phyloP scores from a whole-genome alignment of 768 basidiomycete genomes.

The Boletus rubescentipes region DNA sequence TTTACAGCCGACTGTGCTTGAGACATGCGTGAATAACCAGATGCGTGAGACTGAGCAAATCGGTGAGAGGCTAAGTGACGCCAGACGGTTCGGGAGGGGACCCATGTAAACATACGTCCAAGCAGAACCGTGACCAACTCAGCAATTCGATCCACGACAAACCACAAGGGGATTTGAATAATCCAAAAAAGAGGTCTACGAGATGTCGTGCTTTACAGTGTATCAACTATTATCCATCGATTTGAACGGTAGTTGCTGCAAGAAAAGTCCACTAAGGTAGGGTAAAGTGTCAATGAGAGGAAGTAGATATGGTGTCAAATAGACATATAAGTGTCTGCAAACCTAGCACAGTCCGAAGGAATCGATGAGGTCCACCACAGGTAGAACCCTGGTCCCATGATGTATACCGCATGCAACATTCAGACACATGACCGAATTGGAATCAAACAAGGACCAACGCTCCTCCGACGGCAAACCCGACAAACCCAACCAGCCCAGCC shows the following conservation, averaged over 20 bases:
- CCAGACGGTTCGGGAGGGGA: neutral
- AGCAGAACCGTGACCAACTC: neutral
- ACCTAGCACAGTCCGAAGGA: constrained; percentile 20
- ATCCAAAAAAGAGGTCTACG: constrained; percentile 13
- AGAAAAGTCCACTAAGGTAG: constrained; percentile 24
- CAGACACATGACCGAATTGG: constrained; percentile 3
- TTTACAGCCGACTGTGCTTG: constrained; percentile 34
- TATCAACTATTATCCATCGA: constrained; percentile 20
- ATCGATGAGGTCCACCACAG: constrained; percentile 13
- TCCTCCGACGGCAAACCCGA: constrained; percentile 51
- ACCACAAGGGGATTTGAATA: neutral
- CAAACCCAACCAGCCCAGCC: constrained; percentile 41
- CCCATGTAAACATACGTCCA: neutral
- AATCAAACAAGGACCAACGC: constrained; percentile 45
- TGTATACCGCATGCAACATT: constrained; percentile 14
- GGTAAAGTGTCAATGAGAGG: constrained; percentile 28
- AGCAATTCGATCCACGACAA: neutral
- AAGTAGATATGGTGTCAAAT: constrained; percentile 18
- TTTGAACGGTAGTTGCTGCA: constrained; percentile 14
- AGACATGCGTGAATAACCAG: constrained; percentile 15
- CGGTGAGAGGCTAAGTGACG: neutral
- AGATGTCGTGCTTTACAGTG: constrained; percentile 22
- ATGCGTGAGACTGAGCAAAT: neutral
- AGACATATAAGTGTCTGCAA: constrained; percentile 21
- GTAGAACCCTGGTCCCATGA: constrained; percentile 9